Percentiles rank a stretch among this genome's conserved stretches.
phyloP scores from a whole-genome alignment of 495 filamentous ascomycete genomes.

The Staphylotrichum longicolle region DNA sequence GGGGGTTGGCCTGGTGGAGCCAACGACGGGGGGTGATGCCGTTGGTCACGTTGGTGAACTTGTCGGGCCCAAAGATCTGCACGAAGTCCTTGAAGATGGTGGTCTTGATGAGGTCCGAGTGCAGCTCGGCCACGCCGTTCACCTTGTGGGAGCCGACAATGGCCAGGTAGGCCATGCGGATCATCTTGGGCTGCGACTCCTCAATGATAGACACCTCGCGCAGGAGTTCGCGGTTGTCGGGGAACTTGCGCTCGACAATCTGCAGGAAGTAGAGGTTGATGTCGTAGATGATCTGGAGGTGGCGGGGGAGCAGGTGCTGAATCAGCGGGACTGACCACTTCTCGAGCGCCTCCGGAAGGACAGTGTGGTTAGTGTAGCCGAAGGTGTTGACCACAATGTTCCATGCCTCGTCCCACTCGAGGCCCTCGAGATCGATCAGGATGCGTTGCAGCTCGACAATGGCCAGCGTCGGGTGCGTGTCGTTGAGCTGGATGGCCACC shows the following conservation, averaged over 20 bases:
- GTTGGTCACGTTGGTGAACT: slow-evolving; percentile 98
- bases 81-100: slow-evolving; percentile 99
- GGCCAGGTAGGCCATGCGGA: slow-evolving; percentile 93
- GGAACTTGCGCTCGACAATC: slow-evolving; percentile 81
- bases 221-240: slow-evolving; percentile 82
- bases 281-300: slow-evolving; percentile 97
- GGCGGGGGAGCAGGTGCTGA: slow-evolving; percentile 88
- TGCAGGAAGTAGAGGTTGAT: slow-evolving; percentile 95
- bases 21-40: slow-evolving; percentile 93
- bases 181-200: slow-evolving; percentile 95
- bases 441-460: slow-evolving; percentile 95
- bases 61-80: slow-evolving; percentile 86
- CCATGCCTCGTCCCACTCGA: slow-evolving; percentile 96
- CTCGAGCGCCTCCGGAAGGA: slow-evolving; percentile 93
- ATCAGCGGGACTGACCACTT: slow-evolving; percentile 96
- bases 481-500: slow-evolving; percentile 95
- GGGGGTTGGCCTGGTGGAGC: slow-evolving; percentile 96
- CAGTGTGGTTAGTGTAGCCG: slow-evolving; percentile 97
- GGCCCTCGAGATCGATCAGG: slow-evolving; percentile 79
- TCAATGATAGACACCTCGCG: slow-evolving; percentile 90
- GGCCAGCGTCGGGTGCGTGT: slow-evolving; percentile 94
- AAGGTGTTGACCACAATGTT: slow-evolving; percentile 68
- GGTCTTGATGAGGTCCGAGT: slow-evolving; percentile 94
- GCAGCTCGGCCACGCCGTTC: slow-evolving; percentile 95
- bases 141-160: slow-evolving; percentile 98